These are phyloP conservation scores for Coniophora puteana DNA, from an alignment of 1,284 basidiomycete genomes.

Conservation along the genomic window DNA sequence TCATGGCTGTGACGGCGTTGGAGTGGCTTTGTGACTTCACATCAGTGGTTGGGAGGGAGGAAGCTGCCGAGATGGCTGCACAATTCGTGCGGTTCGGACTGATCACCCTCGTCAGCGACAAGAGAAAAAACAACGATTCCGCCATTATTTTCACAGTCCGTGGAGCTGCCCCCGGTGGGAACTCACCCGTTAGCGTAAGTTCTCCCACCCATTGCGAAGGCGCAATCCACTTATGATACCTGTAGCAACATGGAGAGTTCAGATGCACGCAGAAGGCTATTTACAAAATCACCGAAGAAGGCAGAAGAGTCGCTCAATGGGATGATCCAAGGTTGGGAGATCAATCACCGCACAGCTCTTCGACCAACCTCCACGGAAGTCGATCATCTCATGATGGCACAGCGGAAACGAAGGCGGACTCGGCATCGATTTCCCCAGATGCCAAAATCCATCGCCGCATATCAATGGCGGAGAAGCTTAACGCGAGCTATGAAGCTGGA, in stretches of 20 bases:
- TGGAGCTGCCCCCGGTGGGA: slow-evolving; percentile 70
- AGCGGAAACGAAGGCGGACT: slow-evolving; percentile 35
- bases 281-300: slow-evolving; percentile 93
- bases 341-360: slow-evolving; percentile 63
- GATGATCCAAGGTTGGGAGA: slow-evolving; percentile 43
- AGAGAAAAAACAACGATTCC: slow-evolving; percentile 83
- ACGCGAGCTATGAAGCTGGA: slow-evolving; percentile 51
- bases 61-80: slow-evolving; percentile 95
- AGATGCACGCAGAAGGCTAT: slow-evolving; percentile 92
- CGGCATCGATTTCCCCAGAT: slow-evolving; percentile 42
- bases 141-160: slow-evolving; percentile 88
- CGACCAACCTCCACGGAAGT: slow-evolving; percentile 49
- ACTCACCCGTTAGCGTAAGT: slow-evolving; percentile 71
- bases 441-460: slow-evolving; percentile 74
- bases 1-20: slow-evolving; percentile 81
- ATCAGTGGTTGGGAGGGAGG: slow-evolving; percentile 93
- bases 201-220: slow-evolving; percentile 11
- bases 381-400: slow-evolving; percentile 39
- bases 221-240: slow-evolving; percentile 7
- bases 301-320: slow-evolving; percentile 83
- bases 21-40: slow-evolving; percentile 99
- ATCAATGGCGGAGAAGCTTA: slow-evolving; percentile 75
- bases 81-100: slow-evolving; percentile 97
- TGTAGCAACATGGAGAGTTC: slow-evolving; percentile 88
- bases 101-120: slow-evolving; percentile 83